A percentile compares a stretch with the other conserved stretches of the same genome.
These are phyloP conservation scores for Penicillium sp. DNA, from an alignment of 2,329 filamentous ascomycete genomes.

Conservation along the genomic window DNA sequence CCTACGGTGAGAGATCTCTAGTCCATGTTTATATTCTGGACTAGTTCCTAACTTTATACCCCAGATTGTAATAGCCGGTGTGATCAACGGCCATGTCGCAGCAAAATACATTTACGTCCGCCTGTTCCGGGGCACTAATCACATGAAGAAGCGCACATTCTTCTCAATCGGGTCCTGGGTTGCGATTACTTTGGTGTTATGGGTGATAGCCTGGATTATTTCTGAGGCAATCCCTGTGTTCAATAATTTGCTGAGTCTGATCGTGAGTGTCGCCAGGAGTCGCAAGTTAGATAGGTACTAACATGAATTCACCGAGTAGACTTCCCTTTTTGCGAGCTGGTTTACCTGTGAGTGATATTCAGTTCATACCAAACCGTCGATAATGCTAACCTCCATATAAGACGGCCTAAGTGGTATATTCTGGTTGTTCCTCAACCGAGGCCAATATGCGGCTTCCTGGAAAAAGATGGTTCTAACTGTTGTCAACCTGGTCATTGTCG, in stretches of 20 bases:
- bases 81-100: slow-evolving; percentile 65
- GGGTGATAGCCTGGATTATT: slow-evolving; percentile 63
- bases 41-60: background rate
- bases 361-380: accelerated
- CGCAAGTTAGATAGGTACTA: background rate
- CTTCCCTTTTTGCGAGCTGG: slow-evolving; percentile 62
- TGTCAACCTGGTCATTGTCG: slow-evolving; percentile 11
- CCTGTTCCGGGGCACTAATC: slow-evolving; percentile 58
- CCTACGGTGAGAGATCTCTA: slow-evolving; percentile 51
- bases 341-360: slow-evolving; percentile 48
- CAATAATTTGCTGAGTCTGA: slow-evolving; percentile 60
- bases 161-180: slow-evolving; percentile 57
- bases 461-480: slow-evolving; percentile 6
- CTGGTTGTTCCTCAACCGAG: slow-evolving; percentile 15
- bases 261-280: slow-evolving; percentile 30
- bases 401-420: slow-evolving; percentile 16
- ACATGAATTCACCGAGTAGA: slow-evolving; percentile 26
- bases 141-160: slow-evolving; percentile 48
- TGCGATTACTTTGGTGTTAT: slow-evolving; percentile 52
- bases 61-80: slow-evolving; percentile 63
- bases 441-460: slow-evolving; percentile 6
- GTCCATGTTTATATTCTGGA: too few relatives aligned
- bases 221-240: slow-evolving; percentile 68
- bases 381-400: background rate
- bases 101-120: slow-evolving; percentile 64